Percentiles rank a stretch among this genome's conserved stretches.
Conservation (phyloP, 306 rosid species). For the Rosa persica region DNA sequence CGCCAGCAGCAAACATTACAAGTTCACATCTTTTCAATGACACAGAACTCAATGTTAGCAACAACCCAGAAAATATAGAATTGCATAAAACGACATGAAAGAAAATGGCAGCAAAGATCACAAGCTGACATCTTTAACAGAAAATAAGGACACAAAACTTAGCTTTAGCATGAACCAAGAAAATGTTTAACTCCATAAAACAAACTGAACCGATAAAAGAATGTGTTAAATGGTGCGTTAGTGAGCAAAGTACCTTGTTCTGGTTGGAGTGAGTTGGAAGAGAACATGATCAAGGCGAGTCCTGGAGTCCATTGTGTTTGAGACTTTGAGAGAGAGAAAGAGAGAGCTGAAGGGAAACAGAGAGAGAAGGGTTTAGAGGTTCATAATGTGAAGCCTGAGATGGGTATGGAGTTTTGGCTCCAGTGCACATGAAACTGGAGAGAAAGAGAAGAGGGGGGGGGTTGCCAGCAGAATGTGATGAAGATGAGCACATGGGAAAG, state of each 20-base stretch:
- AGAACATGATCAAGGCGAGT: slow-evolving; percentile 82
- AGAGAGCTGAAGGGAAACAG: slow-evolving; percentile 12
- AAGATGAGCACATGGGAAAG: slow-evolving; percentile 55
- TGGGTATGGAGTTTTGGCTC: slow-evolving; percentile 12
- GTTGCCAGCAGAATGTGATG: slow-evolving; percentile 34
- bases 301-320: slow-evolving; percentile 64
- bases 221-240: not conserved
- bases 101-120: not conserved
- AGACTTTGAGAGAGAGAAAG: slow-evolving; percentile 8
- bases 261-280: slow-evolving; percentile 97
- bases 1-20: slow-evolving; percentile 53
- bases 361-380: slow-evolving; percentile 25
- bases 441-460: slow-evolving; percentile 33
- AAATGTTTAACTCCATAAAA: not conserved
- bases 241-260: slow-evolving; percentile 67
- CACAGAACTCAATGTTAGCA: slow-evolving; percentile 20
- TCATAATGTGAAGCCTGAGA: slow-evolving; percentile 28
- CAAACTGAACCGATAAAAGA: slow-evolving; percentile 4
- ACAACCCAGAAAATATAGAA: slow-evolving; percentile 5
- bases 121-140: slow-evolving; percentile 6
- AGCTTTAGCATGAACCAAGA: not conserved
- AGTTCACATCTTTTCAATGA: slow-evolving; percentile 67
- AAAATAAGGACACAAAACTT: not conserved
- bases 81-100: not conserved
- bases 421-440: slow-evolving; percentile 38